Evolutionary conservation across 805 yeast genomes (phyloP), one percentile per base, ranked within the genome.

Genomic region (Wickerhamiella azymoides): DNA sequence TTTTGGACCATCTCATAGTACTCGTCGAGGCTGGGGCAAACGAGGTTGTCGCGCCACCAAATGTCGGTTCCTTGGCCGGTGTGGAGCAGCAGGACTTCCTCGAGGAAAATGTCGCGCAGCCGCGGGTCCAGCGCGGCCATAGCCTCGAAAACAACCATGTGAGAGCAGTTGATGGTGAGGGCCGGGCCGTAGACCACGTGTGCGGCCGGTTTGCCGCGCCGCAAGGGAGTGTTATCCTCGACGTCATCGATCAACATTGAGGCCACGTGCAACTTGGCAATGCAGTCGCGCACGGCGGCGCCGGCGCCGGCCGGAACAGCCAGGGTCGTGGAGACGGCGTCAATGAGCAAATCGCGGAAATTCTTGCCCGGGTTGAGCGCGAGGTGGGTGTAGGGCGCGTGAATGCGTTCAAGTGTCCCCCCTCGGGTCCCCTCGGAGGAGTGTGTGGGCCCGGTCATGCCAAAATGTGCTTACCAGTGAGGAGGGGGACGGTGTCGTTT

Each of bases 61-160:
- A 88, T 70, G 54, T 88, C 97, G 49, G 81, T 62, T 0, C 94
- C 93, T 65, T 88, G 97, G 5, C 97, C 97, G 40, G 81, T 70
- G 59, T 88, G 96, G 47, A 88, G 63, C 55, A 81, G 79, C 44
- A 83, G 60, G 76, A 88, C 68, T 54, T 88, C 96, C 43, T 82
- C 82, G 49, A 75, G 68, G 49, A 78, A 71, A 1, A 78, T 55
- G 60, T 52, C 3, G 66, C 62, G 13, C 61, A 67, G 42, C 52
- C 52, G 35, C 54, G 55, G 54, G 55, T 39, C 49, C 52, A 62
- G 57, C 51, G 68, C 63, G 47, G 72, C 70, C 62, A 84, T 68
- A 1, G 93, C 83, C 35, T 70, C 64, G 56, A 88, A 84, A 61
- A 85, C 81, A 76, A 82, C 80, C 59, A 80, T 76, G 60, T 83